Evolutionary conservation across 2,329 filamentous ascomycete species (phyloP), one percentile per base, ranked within the genome.

Genomic region (Fusarium compactum): DNA sequence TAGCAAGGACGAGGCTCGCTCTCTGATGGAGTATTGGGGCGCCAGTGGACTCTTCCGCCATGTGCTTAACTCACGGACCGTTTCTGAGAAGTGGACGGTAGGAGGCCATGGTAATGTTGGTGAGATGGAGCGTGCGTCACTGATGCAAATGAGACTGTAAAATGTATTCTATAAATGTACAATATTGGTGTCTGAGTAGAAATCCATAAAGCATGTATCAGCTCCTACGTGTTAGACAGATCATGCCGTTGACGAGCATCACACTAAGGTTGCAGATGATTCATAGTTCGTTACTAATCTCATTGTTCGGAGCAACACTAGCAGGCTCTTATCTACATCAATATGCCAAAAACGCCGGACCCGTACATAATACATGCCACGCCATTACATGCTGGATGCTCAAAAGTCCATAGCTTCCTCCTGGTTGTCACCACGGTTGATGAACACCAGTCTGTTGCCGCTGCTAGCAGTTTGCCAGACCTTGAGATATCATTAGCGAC

Each of bases 21-120:
- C 89, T 1, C 84, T 97, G 73, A 91, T 98, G 89, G 94, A 98
- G 83, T 98, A 98, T 82, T 98, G 95, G 85, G 94, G 93, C 8
- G 89, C 89, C 38, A 97, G 93, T 79, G 96, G 95, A 15, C 85
- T 97, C 78, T 79, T 97, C 77, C 88, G 92, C 69, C 84, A 87
- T 66, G 85, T 84, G 47, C 85, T 98, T 52, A 90, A 92, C 75
- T 90, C 95, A 76, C 84, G 83, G 69, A 85, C 87, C 67, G 91
- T 98, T 38, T 85, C 87, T 24, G 92, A 97, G 85, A 93, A 93
- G 82, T 97, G 95, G 94, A 90, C 90, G 51, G 78, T 98, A 73
- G 89, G 90, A 51, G 94, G 94, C 24, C 90, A 92, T 75, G 95
- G 95, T 18, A 87, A 95, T 54, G 85, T 97, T 47, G 94, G 94